A percentile compares a stretch with the other conserved stretches of the same genome.
Evolutionary conservation across 2,329 filamentous ascomycete species (phyloP).

Genomic region (Talaromyces pinophilus): DNA sequence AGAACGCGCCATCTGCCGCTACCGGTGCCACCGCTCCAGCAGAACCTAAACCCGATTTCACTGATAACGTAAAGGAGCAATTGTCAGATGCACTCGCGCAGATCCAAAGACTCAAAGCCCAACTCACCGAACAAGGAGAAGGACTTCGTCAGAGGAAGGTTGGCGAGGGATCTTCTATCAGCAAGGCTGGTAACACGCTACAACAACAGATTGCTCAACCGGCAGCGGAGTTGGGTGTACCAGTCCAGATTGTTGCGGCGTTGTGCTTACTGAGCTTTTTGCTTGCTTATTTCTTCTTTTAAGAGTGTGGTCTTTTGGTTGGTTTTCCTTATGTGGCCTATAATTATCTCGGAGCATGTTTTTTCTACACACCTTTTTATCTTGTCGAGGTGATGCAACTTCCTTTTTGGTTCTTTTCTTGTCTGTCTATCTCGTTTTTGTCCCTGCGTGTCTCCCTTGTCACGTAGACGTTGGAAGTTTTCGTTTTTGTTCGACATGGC

Average conservation of each 20-base stretch:
- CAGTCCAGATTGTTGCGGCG: slow-evolving; percentile 78
- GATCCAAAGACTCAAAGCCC: slow-evolving; percentile 67
- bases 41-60: slow-evolving; percentile 58
- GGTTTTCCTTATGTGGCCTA: background rate
- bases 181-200: slow-evolving; percentile 46
- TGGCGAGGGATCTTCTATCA: slow-evolving; percentile 43
- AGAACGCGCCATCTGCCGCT: slow-evolving; percentile 50
- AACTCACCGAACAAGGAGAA: slow-evolving; percentile 57
- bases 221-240: slow-evolving; percentile 67
- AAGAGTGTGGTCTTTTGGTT: slow-evolving; percentile 35
- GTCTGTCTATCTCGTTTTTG: slow-evolving; percentile 7
- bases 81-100: slow-evolving; percentile 73
- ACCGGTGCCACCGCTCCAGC: slow-evolving; percentile 52
- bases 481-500: background rate
- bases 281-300: slow-evolving; percentile 96
- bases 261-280: slow-evolving; percentile 89
- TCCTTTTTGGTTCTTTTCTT: slow-evolving; percentile 3
- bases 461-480: background rate
- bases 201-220: slow-evolving; percentile 59
- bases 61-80: slow-evolving; percentile 49
- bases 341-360: slow-evolving; percentile 17
- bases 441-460: background rate
- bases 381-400: background rate
- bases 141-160: slow-evolving; percentile 79
- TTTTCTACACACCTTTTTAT: background rate